Conservation (phyloP, 148 eudicot genomes). For the Salicornia ramosissima region DNA sequence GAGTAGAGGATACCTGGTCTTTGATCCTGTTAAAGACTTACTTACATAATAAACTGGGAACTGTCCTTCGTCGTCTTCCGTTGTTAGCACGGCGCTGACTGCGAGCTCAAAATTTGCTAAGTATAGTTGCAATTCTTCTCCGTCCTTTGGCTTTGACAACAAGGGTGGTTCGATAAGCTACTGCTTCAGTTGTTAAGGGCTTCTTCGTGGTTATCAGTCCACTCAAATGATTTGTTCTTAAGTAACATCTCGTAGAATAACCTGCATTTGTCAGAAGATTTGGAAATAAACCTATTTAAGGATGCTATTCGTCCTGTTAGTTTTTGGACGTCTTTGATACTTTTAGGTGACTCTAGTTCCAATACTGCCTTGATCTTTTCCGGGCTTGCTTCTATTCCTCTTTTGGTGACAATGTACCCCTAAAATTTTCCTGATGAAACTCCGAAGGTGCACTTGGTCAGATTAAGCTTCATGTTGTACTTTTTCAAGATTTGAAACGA, state of each 20-base stretch:
- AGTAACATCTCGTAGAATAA: too few relatives aligned
- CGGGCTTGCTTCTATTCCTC: background rate
- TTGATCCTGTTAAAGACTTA: too few relatives aligned
- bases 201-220: too few relatives aligned
- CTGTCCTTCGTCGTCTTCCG: too few relatives aligned
- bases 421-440: background rate
- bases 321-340: background rate
- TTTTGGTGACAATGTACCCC: background rate
- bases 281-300: too few relatives aligned
- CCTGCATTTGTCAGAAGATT: too few relatives aligned
- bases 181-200: too few relatives aligned
- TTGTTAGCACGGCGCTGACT: too few relatives aligned
- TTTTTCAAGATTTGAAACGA: background rate
- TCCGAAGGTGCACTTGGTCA: background rate
- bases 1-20: too few relatives aligned
- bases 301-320: fast-evolving
- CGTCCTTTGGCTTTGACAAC: background rate
- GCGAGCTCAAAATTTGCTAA: background rate
- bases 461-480: background rate
- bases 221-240: too few relatives aligned
- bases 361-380: background rate
- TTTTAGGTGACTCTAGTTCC: background rate
- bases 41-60: too few relatives aligned
- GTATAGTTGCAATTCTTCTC: background rate
- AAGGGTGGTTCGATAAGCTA: too few relatives aligned